These are phyloP conservation scores for Xylaria longipes DNA, from an alignment of 495 filamentous ascomycete genomes.

Conservation along the genomic window DNA sequence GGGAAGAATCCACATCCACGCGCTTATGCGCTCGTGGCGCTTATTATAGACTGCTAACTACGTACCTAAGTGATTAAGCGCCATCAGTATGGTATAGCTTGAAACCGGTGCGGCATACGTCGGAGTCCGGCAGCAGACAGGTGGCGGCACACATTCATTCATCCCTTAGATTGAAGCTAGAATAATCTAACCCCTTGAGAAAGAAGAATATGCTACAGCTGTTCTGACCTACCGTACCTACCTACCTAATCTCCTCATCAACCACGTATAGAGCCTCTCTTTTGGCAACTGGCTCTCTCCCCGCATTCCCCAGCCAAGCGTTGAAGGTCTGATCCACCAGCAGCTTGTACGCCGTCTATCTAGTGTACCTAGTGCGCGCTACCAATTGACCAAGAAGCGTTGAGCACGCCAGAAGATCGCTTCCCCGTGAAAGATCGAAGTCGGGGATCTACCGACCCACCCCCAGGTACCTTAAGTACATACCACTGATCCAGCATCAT, in stretches of 20 bases:
- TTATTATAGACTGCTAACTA: constrained; percentile 13
- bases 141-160: not conserved
- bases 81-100: constrained; percentile 1
- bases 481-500: not conserved
- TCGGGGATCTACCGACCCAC: constrained; percentile 10
- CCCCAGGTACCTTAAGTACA: not conserved
- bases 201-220: not conserved
- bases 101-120: not conserved
- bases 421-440: constrained; percentile 8
- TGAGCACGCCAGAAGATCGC: constrained; percentile 16
- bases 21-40: constrained; percentile 19
- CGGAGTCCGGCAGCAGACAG: constrained; percentile 18
- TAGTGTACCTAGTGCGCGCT: not conserved
- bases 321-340: not conserved
- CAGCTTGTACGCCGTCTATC: not conserved
- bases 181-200: not conserved
- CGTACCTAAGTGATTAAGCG: constrained; percentile 11
- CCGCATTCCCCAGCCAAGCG: not conserved
- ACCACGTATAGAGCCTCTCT: not conserved
- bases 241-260: not conserved
- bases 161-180: not conserved
- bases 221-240: not conserved
- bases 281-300: not conserved
- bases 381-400: not conserved
- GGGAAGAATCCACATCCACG: constrained; percentile 6